Conservation (phyloP, 2,329 filamentous ascomycete genomes). For the Phaeosphaeriaceae sp. region DNA sequence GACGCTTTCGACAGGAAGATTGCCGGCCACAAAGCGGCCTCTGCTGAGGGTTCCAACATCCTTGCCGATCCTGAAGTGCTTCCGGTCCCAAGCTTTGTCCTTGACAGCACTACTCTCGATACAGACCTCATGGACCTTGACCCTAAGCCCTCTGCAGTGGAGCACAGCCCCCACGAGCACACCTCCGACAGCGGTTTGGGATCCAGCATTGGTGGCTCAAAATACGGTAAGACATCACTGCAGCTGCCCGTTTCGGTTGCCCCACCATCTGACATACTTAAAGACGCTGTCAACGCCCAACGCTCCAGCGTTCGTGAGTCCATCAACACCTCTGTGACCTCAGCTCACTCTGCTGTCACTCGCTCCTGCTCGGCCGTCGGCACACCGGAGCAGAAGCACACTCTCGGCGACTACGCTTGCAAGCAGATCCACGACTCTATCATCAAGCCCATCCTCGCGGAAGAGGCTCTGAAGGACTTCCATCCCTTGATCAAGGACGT, state of each 20-base stretch:
- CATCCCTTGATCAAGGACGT: conserved; percentile 80
- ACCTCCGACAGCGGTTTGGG: conserved; percentile 88
- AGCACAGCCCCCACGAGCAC: conserved; percentile 64
- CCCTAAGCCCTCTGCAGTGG: conserved; percentile 48
- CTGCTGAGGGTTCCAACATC: conserved; percentile 45
- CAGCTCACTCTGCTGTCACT: conserved; percentile 50
- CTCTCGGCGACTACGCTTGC: conserved; percentile 72
- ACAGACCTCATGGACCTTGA: conserved; percentile 48
- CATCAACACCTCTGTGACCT: conserved; percentile 46
- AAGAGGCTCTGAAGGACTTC: conserved; percentile 78
- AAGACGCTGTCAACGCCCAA: conserved; percentile 40
- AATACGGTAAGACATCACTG: conserved; percentile 44
- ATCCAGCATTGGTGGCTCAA: conserved; percentile 73
- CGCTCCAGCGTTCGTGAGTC: conserved; percentile 42
- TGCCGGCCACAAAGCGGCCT: conserved; percentile 43
- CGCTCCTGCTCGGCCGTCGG: conserved; percentile 53
- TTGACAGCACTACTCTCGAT: conserved; percentile 46
- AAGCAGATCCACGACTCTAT: conserved; percentile 82
- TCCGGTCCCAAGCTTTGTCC: conserved; percentile 55
- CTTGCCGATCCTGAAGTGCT: conserved; percentile 58
- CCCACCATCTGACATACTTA: conserved; percentile 42
- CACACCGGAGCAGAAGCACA: conserved; percentile 55
- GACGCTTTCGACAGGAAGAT: conserved; percentile 54
- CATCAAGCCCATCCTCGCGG: conserved; percentile 75
- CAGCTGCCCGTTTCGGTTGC: conserved; percentile 24